A percentile compares a stretch with the other conserved stretches of the same genome.
Conservation (phyloP, 495 filamentous ascomycete species). For the Letharia lupina region DNA sequence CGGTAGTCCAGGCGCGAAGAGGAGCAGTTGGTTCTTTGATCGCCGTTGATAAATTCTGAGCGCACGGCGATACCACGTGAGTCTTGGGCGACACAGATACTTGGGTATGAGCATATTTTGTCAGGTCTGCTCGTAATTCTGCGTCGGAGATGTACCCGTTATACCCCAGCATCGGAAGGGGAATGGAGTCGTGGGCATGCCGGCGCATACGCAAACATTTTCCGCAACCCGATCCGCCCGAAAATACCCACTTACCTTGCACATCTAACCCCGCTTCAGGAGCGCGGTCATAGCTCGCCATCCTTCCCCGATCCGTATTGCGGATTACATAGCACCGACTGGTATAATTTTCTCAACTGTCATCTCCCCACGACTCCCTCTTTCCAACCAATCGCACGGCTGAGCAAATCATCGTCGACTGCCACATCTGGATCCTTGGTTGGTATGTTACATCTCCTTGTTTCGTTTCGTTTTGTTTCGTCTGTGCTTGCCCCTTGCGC, state of each 20-base stretch:
- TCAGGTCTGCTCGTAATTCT: not conserved
- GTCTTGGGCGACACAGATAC: not conserved
- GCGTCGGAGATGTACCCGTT: not conserved
- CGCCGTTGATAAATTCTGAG: conserved; percentile 27
- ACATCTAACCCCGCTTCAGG: not conserved
- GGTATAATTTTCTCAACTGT: not conserved
- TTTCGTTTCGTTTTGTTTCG: too few species aligned
- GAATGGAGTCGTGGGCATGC: not conserved
- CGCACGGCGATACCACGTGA: not conserved
- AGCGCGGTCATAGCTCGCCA: not conserved
- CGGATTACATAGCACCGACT: too few species aligned
- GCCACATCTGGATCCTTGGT: too few species aligned
- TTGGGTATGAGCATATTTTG: not conserved
- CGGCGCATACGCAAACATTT: not conserved
- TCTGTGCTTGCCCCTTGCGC: too few species aligned
- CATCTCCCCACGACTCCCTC: not conserved
- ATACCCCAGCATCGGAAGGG: conserved; percentile 2
- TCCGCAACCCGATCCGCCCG: not conserved
- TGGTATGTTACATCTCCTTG: too few species aligned
- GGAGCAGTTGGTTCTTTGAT: conserved; percentile 33
- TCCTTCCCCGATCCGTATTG: not conserved
- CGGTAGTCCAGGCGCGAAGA: conserved; percentile 19
- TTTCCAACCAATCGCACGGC: too few species aligned
- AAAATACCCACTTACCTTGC: not conserved
- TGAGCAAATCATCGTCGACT: too few species aligned